phyloP scores from a whole-genome alignment of 2,329 filamentous ascomycete genomes.

The Alternaria brassicicola region DNA sequence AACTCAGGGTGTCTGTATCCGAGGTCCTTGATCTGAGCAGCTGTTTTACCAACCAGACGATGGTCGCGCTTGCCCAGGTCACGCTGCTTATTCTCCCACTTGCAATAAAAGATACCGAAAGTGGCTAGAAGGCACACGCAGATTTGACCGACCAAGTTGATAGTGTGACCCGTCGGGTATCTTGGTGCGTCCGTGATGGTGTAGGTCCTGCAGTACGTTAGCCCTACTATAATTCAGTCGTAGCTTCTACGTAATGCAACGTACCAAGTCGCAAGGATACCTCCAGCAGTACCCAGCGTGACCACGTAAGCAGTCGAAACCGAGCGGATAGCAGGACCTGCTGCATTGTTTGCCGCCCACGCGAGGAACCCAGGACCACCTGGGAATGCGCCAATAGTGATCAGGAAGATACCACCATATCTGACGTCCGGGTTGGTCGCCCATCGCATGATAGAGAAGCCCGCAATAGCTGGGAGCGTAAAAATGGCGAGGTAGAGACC shows the following conservation, averaged over 20 bases:
- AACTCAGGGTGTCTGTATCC: conserved; percentile 63
- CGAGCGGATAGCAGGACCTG: conserved; percentile 62
- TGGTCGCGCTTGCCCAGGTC: conserved; percentile 57
- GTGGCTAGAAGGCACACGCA: conserved; percentile 53
- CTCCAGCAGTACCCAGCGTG: conserved; percentile 69
- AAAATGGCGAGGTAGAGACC: conserved; percentile 48
- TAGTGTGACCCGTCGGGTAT: conserved; percentile 74
- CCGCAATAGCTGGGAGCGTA: conserved; percentile 53
- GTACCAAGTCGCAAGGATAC: conserved; percentile 61
- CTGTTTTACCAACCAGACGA: conserved; percentile 57
- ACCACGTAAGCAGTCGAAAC: conserved; percentile 65
- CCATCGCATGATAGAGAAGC: conserved; percentile 61
- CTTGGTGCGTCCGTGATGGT: conserved; percentile 62
- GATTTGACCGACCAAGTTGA: conserved; percentile 62
- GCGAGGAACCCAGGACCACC: conserved; percentile 64
- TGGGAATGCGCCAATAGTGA: conserved; percentile 63
- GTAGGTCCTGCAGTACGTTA: conserved; percentile 65
- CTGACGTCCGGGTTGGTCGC: conserved; percentile 62
- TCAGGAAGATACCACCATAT: conserved; percentile 62
- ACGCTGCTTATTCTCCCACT: conserved; percentile 60
- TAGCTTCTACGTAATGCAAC: not conserved
- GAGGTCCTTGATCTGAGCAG: conserved; percentile 55
- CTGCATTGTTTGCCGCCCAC: conserved; percentile 66
- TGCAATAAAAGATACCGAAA: conserved; percentile 60
- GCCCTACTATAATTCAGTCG: conserved; percentile 37